Conservation (phyloP, 768 basidiomycete species). For the Infundibulicybe gibba region DNA sequence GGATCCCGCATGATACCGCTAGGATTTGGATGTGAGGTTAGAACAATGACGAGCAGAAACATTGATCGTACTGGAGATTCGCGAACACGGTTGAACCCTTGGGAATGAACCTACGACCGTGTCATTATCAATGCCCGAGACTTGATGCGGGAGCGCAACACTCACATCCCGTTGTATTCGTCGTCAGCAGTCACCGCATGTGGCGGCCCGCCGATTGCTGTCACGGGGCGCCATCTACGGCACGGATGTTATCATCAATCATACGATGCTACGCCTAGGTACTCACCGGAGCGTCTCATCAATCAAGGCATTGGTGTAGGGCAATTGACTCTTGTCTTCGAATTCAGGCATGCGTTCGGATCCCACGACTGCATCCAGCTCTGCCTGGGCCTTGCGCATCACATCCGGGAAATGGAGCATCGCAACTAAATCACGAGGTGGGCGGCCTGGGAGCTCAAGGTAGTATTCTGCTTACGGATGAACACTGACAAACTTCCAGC, state of each 20-base stretch:
- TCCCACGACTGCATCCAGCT: conserved; percentile 33
- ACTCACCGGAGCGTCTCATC: conserved; percentile 33
- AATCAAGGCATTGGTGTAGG: conserved; percentile 32
- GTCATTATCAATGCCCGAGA: too few relatives aligned
- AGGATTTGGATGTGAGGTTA: conserved; percentile 1
- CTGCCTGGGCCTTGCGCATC: conserved; percentile 35
- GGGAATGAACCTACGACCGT: conserved; percentile 32
- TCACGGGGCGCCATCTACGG: conserved; percentile 11
- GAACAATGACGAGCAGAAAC: neutral
- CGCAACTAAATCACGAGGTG: conserved; percentile 20
- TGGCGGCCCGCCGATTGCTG: conserved; percentile 20
- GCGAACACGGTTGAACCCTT: conserved; percentile 34
- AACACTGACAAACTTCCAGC: conserved; percentile 26
- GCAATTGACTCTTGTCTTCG: conserved; percentile 28
- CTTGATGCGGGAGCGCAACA: too few relatives aligned
- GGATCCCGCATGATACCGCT: too few relatives aligned
- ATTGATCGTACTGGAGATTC: conserved; percentile 23
- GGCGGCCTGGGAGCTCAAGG: neutral
- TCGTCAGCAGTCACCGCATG: conserved; percentile 34
- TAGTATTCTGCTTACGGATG: conserved; percentile 19
- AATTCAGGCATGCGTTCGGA: conserved; percentile 35
- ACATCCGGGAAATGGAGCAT: conserved; percentile 35
- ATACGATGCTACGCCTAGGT: too few relatives aligned
- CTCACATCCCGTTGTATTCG: conserved; percentile 31
- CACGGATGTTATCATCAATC: too few relatives aligned